Conservation (phyloP, 805 yeast genomes). For the Candida saitoana region DNA sequence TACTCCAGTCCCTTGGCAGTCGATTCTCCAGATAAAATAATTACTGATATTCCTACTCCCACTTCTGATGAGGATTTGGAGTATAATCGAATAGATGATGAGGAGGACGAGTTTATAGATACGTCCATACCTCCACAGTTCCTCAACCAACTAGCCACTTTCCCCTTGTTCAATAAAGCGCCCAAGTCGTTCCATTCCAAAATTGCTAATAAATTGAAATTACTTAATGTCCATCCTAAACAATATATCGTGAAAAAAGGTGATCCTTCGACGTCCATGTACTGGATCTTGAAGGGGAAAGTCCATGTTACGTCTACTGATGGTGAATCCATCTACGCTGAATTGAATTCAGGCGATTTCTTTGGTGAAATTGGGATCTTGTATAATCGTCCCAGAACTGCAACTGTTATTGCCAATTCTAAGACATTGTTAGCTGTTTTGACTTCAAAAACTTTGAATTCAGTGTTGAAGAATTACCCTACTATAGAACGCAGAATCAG, state of each 20-base stretch:
- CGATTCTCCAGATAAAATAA: background rate
- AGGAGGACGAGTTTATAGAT: slow-evolving; percentile 9
- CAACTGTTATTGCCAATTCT: slow-evolving; percentile 69
- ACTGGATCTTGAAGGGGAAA: slow-evolving; percentile 72
- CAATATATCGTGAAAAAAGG: slow-evolving; percentile 68
- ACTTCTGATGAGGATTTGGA: slow-evolving; percentile 10
- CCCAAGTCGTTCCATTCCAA: slow-evolving; percentile 61
- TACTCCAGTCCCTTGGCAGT: background rate
- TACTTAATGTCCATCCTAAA: slow-evolving; percentile 63
- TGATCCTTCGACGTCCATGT: slow-evolving; percentile 72
- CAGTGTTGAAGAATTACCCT: slow-evolving; percentile 61
- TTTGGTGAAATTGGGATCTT: slow-evolving; percentile 80
- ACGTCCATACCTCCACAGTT: slow-evolving; percentile 48
- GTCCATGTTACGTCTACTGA: slow-evolving; percentile 76
- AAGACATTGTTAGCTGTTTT: slow-evolving; percentile 65
- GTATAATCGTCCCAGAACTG: slow-evolving; percentile 73
- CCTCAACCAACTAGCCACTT: slow-evolving; percentile 47
- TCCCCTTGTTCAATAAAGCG: slow-evolving; percentile 63
- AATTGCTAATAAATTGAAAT: slow-evolving; percentile 52
- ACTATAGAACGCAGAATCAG: slow-evolving; percentile 62
- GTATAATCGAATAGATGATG: slow-evolving; percentile 9
- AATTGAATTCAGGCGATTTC: slow-evolving; percentile 61
- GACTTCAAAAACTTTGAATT: slow-evolving; percentile 57
- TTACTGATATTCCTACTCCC: background rate
- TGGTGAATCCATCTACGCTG: slow-evolving; percentile 73